Conservation (phyloP, 148 eudicot genomes). For the Cornus kousa region DNA sequence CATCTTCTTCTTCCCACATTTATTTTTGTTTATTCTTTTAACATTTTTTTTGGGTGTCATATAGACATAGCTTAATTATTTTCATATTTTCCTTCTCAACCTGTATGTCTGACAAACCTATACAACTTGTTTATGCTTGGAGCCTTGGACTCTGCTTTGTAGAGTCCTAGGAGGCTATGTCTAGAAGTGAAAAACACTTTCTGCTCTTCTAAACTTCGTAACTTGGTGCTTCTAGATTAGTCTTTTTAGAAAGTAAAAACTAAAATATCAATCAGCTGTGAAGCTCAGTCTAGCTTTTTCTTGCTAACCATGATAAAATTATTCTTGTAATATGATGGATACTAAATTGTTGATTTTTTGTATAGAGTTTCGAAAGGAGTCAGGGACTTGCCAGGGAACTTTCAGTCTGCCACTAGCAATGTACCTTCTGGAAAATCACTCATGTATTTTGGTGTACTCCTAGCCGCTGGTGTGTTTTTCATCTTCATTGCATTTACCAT, state of each 20-base stretch:
- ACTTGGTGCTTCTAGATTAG: neutral
- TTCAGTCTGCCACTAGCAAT: constrained; percentile 50
- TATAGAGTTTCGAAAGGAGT: constrained; percentile 55
- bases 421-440: constrained; percentile 58
- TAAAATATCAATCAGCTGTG: neutral
- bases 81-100: neutral
- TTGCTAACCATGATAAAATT: constrained; percentile 6
- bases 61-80: neutral
- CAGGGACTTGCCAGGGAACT: constrained; percentile 48
- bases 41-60: neutral
- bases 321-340: neutral
- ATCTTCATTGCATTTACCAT: constrained; percentile 57
- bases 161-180: neutral
- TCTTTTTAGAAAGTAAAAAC: neutral
- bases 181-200: neutral
- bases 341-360: neutral
- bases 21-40: neutral
- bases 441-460: constrained; percentile 50
- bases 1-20: neutral
- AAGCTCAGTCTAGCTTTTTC: neutral
- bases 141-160: neutral
- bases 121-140: neutral
- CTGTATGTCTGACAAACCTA: neutral
- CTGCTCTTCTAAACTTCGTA: too few relatives aligned
- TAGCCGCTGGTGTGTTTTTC: constrained; percentile 51